Conservation (phyloP, 2,329 filamentous ascomycete species). For the Dactylellina parvicollis region DNA sequence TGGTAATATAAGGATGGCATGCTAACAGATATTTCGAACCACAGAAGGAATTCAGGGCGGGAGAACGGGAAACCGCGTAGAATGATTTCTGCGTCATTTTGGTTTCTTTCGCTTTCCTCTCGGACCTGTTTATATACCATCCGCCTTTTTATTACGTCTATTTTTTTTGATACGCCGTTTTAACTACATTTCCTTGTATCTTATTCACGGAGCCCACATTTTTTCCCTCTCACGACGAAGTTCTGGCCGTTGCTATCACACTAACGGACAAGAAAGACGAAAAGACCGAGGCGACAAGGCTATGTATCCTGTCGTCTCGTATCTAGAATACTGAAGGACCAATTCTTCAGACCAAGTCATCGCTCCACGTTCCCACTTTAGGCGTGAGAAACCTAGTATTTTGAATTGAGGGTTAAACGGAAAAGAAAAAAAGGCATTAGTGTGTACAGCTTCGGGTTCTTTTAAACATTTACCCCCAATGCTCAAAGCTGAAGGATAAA, state of each 20-base stretch:
- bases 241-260: constrained; percentile 3
- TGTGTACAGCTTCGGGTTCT: constrained; percentile 67
- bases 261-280: background rate
- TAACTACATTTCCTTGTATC: constrained; percentile 42
- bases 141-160: constrained; percentile 13
- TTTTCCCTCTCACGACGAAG: constrained; percentile 19
- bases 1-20: background rate
- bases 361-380: constrained; percentile 28
- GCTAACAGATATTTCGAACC: constrained; percentile 60
- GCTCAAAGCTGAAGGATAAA: constrained; percentile 58
- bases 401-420: background rate
- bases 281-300: background rate
- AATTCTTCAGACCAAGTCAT: constrained; percentile 3
- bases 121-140: constrained; percentile 50
- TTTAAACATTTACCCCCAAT: constrained; percentile 62
- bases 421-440: constrained; percentile 62
- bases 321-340: constrained; percentile 40
- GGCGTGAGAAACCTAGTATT: constrained; percentile 4
- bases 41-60: constrained; percentile 97
- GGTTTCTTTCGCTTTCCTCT: constrained; percentile 23
- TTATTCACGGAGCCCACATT: constrained; percentile 42
- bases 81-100: constrained; percentile 42
- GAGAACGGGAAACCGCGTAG: constrained; percentile 87
- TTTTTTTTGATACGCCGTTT: constrained; percentile 25
- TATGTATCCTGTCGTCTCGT: background rate